Evolutionary conservation across 441 rosid genomes (phyloP), one percentile per base, ranked within the genome.

Genomic region (Viola pubescens): DNA sequence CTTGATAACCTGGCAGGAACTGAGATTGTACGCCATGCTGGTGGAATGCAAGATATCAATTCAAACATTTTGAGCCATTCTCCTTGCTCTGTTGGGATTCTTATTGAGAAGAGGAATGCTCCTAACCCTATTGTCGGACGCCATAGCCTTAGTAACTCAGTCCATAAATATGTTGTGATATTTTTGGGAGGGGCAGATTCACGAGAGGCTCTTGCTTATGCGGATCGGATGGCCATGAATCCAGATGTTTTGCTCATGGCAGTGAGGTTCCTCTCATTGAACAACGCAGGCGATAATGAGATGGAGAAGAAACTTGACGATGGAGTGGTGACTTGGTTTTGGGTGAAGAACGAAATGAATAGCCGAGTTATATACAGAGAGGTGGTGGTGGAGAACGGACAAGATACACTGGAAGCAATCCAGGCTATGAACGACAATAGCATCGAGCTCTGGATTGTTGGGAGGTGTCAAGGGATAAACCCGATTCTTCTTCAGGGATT

Each of bases 261-360:
- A 11, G 61, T 84, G 6, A 62, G 89, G 45, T 87, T 87, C 72
- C 71, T 87, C 2, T 51, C 91, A 3, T 8, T 45, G 6, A 79
- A 87, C 66, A 64, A 69, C 9, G 78, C 73, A 69, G 86, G 88
- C 37, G 88, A 86, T 6, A 66, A 81, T 11, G 86, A 75, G 62
- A 68, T 76, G 62, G 94, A 87, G 75, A 82, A 79, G 75, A 92
- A 84, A 68, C 78, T 87, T 7, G 90, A 87, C 52, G 94, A 89
- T 65, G 91, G 95, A 10, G 71, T 79, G 38, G 85, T 87, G 13
- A 82, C 89, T 1, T 84, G 84, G 81, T 89, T 91, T 26, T 81
- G 89, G 96, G 85, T 81, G 51, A 84, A 79, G 59, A 87, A 86
- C 48, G 96, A 82, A 57, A 7, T 59, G 7, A 86, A 86, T 6